Percentiles rank a stretch among this genome's conserved stretches.
Conservation (phyloP, 176 grass and related monocot genomes). For the Phragmites australis region DNA sequence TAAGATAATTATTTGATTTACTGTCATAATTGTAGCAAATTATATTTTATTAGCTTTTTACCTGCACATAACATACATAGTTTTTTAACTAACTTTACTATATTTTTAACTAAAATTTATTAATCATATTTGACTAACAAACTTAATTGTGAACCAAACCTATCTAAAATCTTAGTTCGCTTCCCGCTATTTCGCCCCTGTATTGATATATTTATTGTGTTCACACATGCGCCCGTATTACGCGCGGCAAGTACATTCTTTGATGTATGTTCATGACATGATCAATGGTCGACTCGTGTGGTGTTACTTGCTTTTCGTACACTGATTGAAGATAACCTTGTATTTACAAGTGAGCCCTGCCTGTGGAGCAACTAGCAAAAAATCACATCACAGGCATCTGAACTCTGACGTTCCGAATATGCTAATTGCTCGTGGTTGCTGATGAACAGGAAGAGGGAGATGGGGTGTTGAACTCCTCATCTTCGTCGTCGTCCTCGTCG, state of each 20-base stretch:
- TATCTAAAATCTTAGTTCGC: not conserved
- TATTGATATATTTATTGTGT: not conserved
- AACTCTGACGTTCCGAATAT: not conserved
- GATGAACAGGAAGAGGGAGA: slow-evolving; percentile 53
- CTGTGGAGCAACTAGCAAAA: slow-evolving; percentile 8
- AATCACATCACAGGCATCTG: not conserved
- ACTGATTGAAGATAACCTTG: not conserved
- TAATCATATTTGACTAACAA: too few species aligned
- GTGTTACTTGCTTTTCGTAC: not conserved
- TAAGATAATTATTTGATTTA: too few species aligned
- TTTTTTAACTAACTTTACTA: too few species aligned
- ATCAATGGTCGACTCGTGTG: not conserved
- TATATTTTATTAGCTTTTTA: too few species aligned
- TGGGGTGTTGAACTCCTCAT: not conserved
- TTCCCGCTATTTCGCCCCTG: not conserved
- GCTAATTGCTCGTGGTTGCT: slow-evolving; percentile 50
- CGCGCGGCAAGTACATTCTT: slow-evolving; percentile 14
- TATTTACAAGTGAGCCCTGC: slow-evolving; percentile 32
- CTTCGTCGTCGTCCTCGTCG: slow-evolving; percentile 44
- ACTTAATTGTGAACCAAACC: too few species aligned
- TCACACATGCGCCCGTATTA: not conserved
- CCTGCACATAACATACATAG: too few species aligned
- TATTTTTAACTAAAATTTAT: too few species aligned
- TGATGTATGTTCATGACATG: not conserved
- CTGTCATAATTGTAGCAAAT: too few species aligned